A percentile compares a stretch with the other conserved stretches of the same genome.
These are phyloP conservation scores for Schizochytrium sp. DNA, from an alignment of 108 stramenopile species.

Conservation along the genomic window DNA sequence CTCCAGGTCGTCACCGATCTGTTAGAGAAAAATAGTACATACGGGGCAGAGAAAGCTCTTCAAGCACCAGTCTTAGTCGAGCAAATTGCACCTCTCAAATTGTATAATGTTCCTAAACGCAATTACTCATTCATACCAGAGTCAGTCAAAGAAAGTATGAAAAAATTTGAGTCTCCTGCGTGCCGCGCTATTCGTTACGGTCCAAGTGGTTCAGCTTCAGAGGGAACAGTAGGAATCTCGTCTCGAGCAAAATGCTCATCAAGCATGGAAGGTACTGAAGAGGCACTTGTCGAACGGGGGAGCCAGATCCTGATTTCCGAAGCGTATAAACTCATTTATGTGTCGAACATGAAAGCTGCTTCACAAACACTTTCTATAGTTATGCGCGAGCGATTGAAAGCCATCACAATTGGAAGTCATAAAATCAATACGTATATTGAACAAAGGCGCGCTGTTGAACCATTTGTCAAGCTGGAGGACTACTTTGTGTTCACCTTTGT, in stretches of 20 bases:
- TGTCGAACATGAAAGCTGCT: conserved; percentile 55
- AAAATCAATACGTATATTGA: background rate
- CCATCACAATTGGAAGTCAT: conserved; percentile 21
- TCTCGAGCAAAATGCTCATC: background rate
- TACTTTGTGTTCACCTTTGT: conserved; percentile 52
- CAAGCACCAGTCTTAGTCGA: background rate
- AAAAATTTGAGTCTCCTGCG: background rate
- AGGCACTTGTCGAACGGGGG: background rate
- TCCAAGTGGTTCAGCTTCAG: background rate
- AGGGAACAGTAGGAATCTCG: background rate
- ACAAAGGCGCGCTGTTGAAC: background rate
- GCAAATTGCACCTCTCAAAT: background rate
- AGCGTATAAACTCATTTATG: conserved; percentile 5
- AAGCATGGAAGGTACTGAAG: background rate
- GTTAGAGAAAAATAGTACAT: too few species aligned
- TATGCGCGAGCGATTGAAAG: conserved; percentile 32
- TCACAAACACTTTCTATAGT: background rate
- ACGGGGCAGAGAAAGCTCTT: too few species aligned
- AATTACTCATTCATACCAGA: background rate
- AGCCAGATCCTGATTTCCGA: conserved; percentile 27
- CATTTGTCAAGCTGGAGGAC: background rate
- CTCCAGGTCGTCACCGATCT: too few species aligned
- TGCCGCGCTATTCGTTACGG: background rate
- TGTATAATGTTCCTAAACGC: background rate
- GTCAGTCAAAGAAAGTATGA: background rate